These are phyloP conservation scores for Solanum sejunctum DNA, from an alignment of 257 asterid genomes.

Conservation along the genomic window DNA sequence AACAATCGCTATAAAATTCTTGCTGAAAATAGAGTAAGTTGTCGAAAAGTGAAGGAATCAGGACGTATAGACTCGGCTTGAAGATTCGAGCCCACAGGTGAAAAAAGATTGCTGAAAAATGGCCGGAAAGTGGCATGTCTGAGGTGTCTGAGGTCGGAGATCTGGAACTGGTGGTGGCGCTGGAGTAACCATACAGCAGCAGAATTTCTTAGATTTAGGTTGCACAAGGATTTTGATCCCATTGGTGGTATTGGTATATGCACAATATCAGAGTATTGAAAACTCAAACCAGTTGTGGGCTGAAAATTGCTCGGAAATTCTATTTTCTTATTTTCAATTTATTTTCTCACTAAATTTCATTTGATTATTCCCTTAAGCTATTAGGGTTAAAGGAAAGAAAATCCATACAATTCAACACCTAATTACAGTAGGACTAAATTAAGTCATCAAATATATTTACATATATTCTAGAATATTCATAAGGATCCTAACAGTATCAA, in stretches of 20 bases:
- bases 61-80: not conserved
- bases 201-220: not conserved
- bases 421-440: not conserved
- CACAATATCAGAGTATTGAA: not conserved
- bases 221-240: not conserved
- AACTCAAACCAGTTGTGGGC: not conserved
- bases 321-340: not conserved
- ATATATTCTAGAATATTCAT: not conserved
- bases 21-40: not conserved
- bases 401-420: not conserved
- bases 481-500: not conserved
- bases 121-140: not conserved
- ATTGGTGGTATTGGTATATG: not conserved
- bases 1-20: not conserved
- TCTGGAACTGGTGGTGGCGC: not conserved
- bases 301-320: not conserved
- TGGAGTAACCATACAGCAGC: not conserved
- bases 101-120: not conserved
- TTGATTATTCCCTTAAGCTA: not conserved
- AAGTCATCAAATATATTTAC: not conserved
- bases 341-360: not conserved
- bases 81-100: not conserved
- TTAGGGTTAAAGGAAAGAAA: not conserved
- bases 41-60: not conserved
- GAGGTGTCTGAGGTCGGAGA: not conserved